Percentiles rank a stretch among this genome's conserved stretches.
phyloP scores from a whole-genome alignment of 257 asterid genomes.

The Capsicum chinense region DNA sequence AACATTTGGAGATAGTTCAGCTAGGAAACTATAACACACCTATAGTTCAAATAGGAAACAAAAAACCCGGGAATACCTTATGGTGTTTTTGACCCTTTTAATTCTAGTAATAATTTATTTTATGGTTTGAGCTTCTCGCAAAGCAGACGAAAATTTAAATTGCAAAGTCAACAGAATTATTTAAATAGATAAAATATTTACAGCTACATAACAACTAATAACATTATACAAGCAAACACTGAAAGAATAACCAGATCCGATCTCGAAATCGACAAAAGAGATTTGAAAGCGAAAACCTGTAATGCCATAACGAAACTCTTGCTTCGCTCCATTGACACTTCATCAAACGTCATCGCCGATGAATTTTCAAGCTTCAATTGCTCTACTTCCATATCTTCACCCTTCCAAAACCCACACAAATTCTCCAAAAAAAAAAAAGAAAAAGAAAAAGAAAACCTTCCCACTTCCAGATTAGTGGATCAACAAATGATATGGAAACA shows the following conservation, averaged over 20 bases:
- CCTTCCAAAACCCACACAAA: neutral
- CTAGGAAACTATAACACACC: no score
- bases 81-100: no score
- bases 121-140: neutral
- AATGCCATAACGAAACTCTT: slow-evolving; percentile 85
- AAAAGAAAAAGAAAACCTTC: neutral
- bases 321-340: slow-evolving; percentile 73
- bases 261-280: slow-evolving; percentile 18
- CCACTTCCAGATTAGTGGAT: neutral
- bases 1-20: no score
- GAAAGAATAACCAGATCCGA: slow-evolving; percentile 51
- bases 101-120: neutral
- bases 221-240: neutral
- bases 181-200: neutral
- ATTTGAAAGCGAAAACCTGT: slow-evolving; percentile 52
- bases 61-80: no score
- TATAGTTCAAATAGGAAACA: no score
- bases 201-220: neutral
- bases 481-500: slow-evolving; percentile 1
- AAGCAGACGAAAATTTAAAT: neutral
- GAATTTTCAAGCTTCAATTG: slow-evolving; percentile 43
- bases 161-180: neutral
- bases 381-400: slow-evolving; percentile 50
- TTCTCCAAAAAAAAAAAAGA: neutral
- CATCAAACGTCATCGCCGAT: slow-evolving; percentile 64